Percentiles rank a stretch among this genome's conserved stretches.
phyloP scores from a whole-genome alignment of 305 asterid species.

The Solanum hybrid region DNA sequence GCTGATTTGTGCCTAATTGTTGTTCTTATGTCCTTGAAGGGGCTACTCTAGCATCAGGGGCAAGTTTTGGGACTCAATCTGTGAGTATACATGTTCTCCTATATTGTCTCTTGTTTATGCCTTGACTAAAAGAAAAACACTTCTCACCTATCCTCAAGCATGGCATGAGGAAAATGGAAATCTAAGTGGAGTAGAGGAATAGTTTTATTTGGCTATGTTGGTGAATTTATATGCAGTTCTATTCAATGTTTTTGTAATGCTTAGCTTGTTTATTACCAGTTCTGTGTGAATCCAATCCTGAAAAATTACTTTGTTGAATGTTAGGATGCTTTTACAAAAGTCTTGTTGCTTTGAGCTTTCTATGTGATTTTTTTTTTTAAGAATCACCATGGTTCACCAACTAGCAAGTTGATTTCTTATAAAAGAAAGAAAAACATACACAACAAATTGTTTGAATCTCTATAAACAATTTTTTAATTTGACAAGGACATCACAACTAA shows the following conservation, averaged over 20 bases:
- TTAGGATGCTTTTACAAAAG: neutral
- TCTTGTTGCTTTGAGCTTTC: neutral
- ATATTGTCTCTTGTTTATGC: neutral
- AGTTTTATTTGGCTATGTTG: neutral
- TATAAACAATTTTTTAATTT: neutral
- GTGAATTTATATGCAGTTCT: neutral
- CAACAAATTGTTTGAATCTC: neutral
- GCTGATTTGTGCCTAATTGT: neutral
- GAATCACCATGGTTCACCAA: neutral
- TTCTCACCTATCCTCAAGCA: neutral
- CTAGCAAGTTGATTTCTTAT: neutral
- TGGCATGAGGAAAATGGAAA: neutral
- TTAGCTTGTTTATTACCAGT: neutral
- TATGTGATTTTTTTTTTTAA: neutral
- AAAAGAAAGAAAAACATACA: neutral
- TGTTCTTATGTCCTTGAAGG: slow-evolving; percentile 35
- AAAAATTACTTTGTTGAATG: neutral
- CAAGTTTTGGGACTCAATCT: slow-evolving; percentile 70
- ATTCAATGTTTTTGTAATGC: neutral
- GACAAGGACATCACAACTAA: neutral
- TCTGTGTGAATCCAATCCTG: neutral
- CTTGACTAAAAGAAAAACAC: neutral
- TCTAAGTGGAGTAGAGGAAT: neutral
- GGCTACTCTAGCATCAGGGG: slow-evolving; percentile 74
- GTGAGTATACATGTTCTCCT: slow-evolving; percentile 40